Base-by-base conservation (phyloP, 805 yeast genomes). In the Priceomyces carsonii region DNA sequence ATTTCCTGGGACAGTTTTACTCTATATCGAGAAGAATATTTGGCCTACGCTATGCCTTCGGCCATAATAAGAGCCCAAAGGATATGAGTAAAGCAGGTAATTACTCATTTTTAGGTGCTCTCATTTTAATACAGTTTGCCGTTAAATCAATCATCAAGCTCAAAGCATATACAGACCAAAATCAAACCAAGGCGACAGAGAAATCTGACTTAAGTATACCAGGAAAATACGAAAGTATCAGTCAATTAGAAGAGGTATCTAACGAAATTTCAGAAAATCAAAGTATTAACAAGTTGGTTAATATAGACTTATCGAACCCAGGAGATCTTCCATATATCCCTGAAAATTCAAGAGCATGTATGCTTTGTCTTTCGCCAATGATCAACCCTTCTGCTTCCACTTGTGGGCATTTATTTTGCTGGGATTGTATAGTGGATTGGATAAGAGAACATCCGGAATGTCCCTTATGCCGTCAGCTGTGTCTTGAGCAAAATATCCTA, bases 351-450 rank as follows among this genome's bases (percentile, higher is more conserved):
- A 70, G 97, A 35, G 70, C 73, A 26, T 91, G 99, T 54, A 83
- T 89, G 73, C 69, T 93, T 14, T 91, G 99, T 55, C 69, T 91
- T 16, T 80, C 85, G 6, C 69, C 74, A 10, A 85, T 91, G 93
- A 69, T 63, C 1, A 77, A 85, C 42, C 98, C 99, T 4, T 69
- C 95, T 1, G 77, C 86, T 41, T 88, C 95, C 0, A 76, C 81
- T 4, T 91, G 99, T 61, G 99, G 98, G 0, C 99, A 91, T 57
- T 39, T 87, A 10, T 91, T 86, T 57, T 91, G 99, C 61, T 91
- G 98, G 97, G 70, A 68, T 5, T 91, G 98, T 56, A 79, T 89
- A 4, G 71, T 80, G 5, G 95, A 85, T 48, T 91, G 98, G 98
- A 78, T 89, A 39, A 70, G 87, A 43, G 96, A 89, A 45, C 73